Evolutionary conservation across 78 protist species (phyloP), one percentile per base, ranked within the genome.

Genomic region (Polysphondylium violaceum): DNA sequence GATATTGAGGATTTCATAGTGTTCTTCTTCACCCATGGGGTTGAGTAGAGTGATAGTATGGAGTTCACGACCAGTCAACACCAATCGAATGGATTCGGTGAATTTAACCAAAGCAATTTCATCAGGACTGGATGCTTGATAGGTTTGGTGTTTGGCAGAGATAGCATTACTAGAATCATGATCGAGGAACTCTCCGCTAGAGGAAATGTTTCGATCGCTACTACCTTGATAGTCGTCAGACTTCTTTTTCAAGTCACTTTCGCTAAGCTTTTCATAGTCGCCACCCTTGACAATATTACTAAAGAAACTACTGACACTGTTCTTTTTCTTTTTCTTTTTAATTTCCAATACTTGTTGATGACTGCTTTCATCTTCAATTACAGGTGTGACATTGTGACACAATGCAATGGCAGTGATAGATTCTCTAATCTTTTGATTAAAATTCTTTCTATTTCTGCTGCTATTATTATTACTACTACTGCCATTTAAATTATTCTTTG

Each of bases 311-410:
- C n/a, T n/a, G n/a, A 61, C 43, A 21, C 36, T 33, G 17, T 43
- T 59, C 73, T 43, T 36, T 58, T 74, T 44, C 44, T 55, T 59
- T 63, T 43, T 55, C 47, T 83, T 67, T 55, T 81, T 21, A 16
- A 51, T 60, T n/a, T 69, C 91, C 16, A 7, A 8, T 7, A 55
- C 29, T 7, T 41, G 67, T n/a, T 12, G 12, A 7, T 31, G 6
- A 1, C 60, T 88, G 36, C 59, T 55, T 12, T 43, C 72, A 61
- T 59, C 86, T 2, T 65, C 69, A 16, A 29, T 53, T 4, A 93
- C 96, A 1, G 98, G 98, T 27, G 98, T 96, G 21, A 98, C 99
- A 92, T 98, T 98, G 90, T 98, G 99, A 47, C 99, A 97, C 36
- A 98, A 88, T 1, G 98, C 98, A 8, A 98, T 79, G 16, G 97